Evolutionary conservation across 179 eudicot species (phyloP).

Genomic region (Carnegiea gigantea): DNA sequence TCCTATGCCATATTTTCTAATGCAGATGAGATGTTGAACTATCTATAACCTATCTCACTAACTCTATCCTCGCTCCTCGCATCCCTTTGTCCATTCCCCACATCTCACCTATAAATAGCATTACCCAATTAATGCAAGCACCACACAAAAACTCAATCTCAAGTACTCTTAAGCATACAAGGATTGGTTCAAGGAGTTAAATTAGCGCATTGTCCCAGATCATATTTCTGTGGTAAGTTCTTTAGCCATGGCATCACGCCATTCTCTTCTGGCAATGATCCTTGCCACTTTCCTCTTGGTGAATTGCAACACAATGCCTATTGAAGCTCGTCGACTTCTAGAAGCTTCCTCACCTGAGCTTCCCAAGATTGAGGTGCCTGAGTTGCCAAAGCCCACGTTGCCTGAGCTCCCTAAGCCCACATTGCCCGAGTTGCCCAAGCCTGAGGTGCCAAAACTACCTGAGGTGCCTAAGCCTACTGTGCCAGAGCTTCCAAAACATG

Average conservation of each 20-base stretch:
- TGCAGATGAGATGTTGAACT: constrained; percentile 25
- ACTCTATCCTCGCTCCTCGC: not conserved
- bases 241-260: constrained; percentile 8
- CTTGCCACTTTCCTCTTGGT: constrained; percentile 15
- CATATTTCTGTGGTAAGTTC: not conserved
- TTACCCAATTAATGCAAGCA: not conserved
- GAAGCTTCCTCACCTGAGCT: constrained; percentile 11
- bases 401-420: constrained; percentile 18
- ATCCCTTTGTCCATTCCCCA: not conserved
- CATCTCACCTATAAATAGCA: constrained; percentile 14
- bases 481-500: not conserved
- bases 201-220: not conserved
- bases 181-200: not conserved
- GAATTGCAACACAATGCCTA: constrained; percentile 5
- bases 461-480: constrained; percentile 3
- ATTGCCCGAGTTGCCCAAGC: constrained; percentile 20
- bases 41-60: constrained; percentile 19
- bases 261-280: not conserved
- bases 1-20: not conserved
- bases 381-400: constrained; percentile 2
- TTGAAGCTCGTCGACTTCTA: constrained; percentile 20
- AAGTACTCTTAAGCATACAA: not conserved
- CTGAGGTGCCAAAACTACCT: constrained; percentile 19
- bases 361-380: constrained; percentile 8
- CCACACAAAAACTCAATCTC: not conserved